These are phyloP conservation scores for Orbilia brochopaga DNA, from an alignment of 2,329 filamentous ascomycete species.

Conservation along the genomic window DNA sequence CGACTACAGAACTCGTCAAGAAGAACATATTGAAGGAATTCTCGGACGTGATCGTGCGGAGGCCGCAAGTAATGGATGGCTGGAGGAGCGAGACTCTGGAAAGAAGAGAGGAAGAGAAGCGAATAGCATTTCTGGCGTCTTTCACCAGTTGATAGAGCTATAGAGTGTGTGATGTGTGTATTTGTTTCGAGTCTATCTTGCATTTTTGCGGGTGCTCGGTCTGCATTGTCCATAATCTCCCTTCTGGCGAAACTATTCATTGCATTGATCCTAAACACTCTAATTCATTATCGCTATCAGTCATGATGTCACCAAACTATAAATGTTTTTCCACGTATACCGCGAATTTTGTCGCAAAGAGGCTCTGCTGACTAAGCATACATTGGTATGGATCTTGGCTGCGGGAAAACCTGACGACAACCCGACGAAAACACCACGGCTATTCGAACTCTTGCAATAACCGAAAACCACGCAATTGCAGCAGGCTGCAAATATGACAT, in stretches of 20 bases:
- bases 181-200: background rate
- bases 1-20: conserved; percentile 46
- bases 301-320: too few species aligned
- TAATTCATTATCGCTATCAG: background rate
- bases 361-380: conserved; percentile 4
- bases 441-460: background rate
- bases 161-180: background rate
- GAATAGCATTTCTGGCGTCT: conserved; percentile 28
- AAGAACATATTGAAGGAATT: conserved; percentile 45
- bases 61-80: conserved; percentile 31
- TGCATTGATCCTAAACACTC: background rate
- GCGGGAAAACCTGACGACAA: too few species aligned
- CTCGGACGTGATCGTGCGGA: conserved; percentile 31
- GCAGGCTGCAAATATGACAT: conserved; percentile 16
- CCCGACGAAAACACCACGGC: background rate
- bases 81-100: conserved; percentile 46
- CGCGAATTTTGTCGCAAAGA: background rate
- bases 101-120: conserved; percentile 37
- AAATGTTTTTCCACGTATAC: too few species aligned
- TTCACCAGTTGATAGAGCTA: conserved; percentile 16
- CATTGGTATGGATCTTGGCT: background rate
- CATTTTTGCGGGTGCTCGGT: background rate
- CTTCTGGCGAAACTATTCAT: background rate
- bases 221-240: background rate
- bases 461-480: conserved; percentile 8